Base-by-base conservation (phyloP, 2,329 filamentous ascomycete species). In the Esteya vermicola region DNA sequence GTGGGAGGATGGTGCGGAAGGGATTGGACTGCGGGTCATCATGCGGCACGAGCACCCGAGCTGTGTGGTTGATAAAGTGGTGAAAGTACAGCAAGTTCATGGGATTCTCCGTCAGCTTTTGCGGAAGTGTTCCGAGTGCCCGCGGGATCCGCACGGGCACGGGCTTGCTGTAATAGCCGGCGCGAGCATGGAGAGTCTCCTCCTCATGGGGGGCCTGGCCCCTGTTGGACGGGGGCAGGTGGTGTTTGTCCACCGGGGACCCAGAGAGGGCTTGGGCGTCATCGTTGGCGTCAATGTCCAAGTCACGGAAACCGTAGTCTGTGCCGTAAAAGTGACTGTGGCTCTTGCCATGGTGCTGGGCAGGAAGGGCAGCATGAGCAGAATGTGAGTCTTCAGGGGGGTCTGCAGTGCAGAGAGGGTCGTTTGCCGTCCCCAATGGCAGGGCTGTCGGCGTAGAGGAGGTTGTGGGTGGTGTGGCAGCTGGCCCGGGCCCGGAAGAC, bases 11-110 rank as follows among this genome's bases (percentile, higher is more conserved):
- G 31, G 57, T 67, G 25, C 62, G 61, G 49, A 71, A 68, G 2
- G 67, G 68, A 46, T 73, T 72, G n/a, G 67, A 65, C 31, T 63
- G 59, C 23, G 58, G 57, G 32, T 68, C 63, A 51, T 75, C 63
- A 48, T 75, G 64, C 40, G 71, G 62, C 20, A 65, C 63, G 30
- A 67, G 57, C 26, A 65, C 60, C 57, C 75, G 39, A 0, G 82
- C 82, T 4, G 84, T 91, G 55, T 91, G 81, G 50, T 88, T 84
- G 43, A 91, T 65, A 52, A 91, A 75, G 51, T 75, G 70, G 48
- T 72, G 67, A 57, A 71, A 70, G 48, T 70, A 71, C 48, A 91
- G 67, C 45, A 91, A 57, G 51, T 91, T 89, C 73, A 89, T 89
- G 1, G 76, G 80, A 49, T 85, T 88, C 28, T 80, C 72, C 33